These are phyloP conservation scores for Arachnopeziza araneosa DNA, from an alignment of 2,329 filamentous ascomycete species.

Conservation along the genomic window DNA sequence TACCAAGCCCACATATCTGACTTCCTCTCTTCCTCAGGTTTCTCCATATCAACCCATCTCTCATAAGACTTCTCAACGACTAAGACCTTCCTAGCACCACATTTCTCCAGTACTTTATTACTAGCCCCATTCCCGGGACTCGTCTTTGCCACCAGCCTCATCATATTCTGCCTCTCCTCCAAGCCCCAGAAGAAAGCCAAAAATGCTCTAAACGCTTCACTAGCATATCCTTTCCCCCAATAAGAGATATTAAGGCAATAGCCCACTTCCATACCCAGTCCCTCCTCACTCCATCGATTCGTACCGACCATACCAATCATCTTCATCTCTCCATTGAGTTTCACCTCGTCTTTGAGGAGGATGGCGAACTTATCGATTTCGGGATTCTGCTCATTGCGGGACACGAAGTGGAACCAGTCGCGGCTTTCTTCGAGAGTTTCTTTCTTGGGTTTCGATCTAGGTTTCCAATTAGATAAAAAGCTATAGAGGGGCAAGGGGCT, in stretches of 20 bases:
- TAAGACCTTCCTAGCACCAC: conserved; percentile 16
- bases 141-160: conserved; percentile 17
- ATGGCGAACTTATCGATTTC: conserved; percentile 20
- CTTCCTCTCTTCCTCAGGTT: background rate
- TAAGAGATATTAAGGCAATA: conserved; percentile 19
- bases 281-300: conserved; percentile 9
- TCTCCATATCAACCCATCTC: conserved; percentile 5
- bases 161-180: conserved; percentile 15
- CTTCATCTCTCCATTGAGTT: conserved; percentile 2
- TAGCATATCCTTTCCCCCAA: conserved; percentile 22
- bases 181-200: conserved; percentile 18
- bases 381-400: conserved; percentile 8
- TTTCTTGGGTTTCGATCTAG: conserved; percentile 2
- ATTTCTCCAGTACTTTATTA: conserved; percentile 12
- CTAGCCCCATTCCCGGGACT: conserved; percentile 16
- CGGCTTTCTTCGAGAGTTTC: conserved; percentile 2
- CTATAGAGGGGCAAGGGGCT: too few species aligned
- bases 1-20: conserved; percentile 18
- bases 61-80: conserved; percentile 4
- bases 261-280: conserved; percentile 18
- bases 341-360: conserved; percentile 2
- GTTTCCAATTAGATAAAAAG: background rate
- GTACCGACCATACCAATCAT: conserved; percentile 22
- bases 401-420: conserved; percentile 6
- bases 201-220: conserved; percentile 17